A percentile compares a stretch with the other conserved stretches of the same genome.
These are phyloP conservation scores for Yamadazyma scolyti DNA, from an alignment of 805 yeast species.

Conservation along the genomic window DNA sequence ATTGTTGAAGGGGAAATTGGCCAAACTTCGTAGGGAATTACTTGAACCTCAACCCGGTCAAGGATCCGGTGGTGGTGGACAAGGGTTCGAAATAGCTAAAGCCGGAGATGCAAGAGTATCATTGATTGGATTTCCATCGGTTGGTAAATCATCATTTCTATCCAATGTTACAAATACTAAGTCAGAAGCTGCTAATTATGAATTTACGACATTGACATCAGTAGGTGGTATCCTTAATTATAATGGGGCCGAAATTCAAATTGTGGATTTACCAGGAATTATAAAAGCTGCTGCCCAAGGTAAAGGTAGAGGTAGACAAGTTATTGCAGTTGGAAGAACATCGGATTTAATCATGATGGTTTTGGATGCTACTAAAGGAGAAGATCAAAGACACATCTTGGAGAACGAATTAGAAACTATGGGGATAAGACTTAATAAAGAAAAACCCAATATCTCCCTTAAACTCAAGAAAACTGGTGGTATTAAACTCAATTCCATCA, in stretches of 20 bases:
- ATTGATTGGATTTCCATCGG: slow-evolving; percentile 95
- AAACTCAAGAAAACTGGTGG: slow-evolving; percentile 89
- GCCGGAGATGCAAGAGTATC: slow-evolving; percentile 97
- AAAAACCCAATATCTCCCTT: slow-evolving; percentile 74
- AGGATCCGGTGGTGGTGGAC: slow-evolving; percentile 70
- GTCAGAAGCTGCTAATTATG: slow-evolving; percentile 92
- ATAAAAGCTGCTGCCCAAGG: slow-evolving; percentile 96
- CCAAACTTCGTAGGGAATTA: slow-evolving; percentile 85
- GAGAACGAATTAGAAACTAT: slow-evolving; percentile 90
- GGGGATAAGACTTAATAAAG: slow-evolving; percentile 85
- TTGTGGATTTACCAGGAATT: slow-evolving; percentile 97
- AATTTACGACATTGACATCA: slow-evolving; percentile 93
- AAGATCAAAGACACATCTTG: slow-evolving; percentile 80
- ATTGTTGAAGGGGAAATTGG: slow-evolving; percentile 88
- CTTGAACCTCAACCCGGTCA: slow-evolving; percentile 85
- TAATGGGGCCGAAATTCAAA: slow-evolving; percentile 95
- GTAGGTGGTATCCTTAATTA: slow-evolving; percentile 95
- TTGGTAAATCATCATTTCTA: slow-evolving; percentile 89
- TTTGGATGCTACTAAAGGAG: slow-evolving; percentile 91
- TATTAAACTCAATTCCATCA: slow-evolving; percentile 72
- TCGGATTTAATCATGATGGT: slow-evolving; percentile 92
- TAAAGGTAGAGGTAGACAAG: slow-evolving; percentile 96
- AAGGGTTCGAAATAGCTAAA: slow-evolving; percentile 91
- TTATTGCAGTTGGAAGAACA: slow-evolving; percentile 92
- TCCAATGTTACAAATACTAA: slow-evolving; percentile 89